A percentile compares a stretch with the other conserved stretches of the same genome.
Conservation (phyloP, 768 basidiomycete species). For the Chalciporus piperatus region DNA sequence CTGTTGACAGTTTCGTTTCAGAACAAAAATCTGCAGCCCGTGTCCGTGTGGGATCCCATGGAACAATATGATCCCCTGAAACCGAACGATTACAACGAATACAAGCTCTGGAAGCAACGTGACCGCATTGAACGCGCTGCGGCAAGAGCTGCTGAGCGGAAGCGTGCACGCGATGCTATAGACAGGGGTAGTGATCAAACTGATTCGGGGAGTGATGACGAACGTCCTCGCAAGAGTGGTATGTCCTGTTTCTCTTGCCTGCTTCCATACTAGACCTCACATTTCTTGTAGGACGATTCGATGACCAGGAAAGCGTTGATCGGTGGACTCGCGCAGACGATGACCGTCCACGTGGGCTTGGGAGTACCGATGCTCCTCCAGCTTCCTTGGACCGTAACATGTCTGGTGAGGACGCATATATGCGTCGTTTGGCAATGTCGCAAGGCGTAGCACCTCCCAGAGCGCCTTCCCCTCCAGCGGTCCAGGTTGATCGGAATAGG, state of each 20-base stretch:
- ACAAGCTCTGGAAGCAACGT: constrained; percentile 75
- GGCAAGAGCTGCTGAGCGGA: constrained; percentile 59
- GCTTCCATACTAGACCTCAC: constrained; percentile 26
- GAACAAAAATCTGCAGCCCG: constrained; percentile 58
- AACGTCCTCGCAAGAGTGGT: constrained; percentile 71
- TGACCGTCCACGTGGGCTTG: constrained; percentile 32
- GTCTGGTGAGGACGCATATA: constrained; percentile 80
- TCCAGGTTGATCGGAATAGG: constrained; percentile 42
- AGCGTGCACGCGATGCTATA: constrained; percentile 51
- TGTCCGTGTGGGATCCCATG: constrained; percentile 69
- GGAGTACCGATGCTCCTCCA: constrained; percentile 26
- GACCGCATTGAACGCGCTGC: constrained; percentile 69
- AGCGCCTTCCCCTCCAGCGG: constrained; percentile 31
- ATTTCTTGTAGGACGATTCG: constrained; percentile 29
- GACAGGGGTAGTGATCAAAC: constrained; percentile 55
- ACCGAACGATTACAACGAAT: constrained; percentile 89
- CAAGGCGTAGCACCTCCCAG: constrained; percentile 23
- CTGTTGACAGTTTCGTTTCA: constrained; percentile 25
- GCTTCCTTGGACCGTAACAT: constrained; percentile 44
- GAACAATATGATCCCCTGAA: constrained; percentile 80
- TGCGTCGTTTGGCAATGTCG: constrained; percentile 74
- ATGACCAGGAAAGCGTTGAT: constrained; percentile 42
- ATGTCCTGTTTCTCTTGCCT: constrained; percentile 10
- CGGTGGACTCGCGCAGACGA: constrained; percentile 57
- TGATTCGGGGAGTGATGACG: constrained; percentile 66